A percentile compares a stretch with the other conserved stretches of the same genome.
Evolutionary conservation across 768 basidiomycete species (phyloP).

Genomic region (Jaapia argillacea): DNA sequence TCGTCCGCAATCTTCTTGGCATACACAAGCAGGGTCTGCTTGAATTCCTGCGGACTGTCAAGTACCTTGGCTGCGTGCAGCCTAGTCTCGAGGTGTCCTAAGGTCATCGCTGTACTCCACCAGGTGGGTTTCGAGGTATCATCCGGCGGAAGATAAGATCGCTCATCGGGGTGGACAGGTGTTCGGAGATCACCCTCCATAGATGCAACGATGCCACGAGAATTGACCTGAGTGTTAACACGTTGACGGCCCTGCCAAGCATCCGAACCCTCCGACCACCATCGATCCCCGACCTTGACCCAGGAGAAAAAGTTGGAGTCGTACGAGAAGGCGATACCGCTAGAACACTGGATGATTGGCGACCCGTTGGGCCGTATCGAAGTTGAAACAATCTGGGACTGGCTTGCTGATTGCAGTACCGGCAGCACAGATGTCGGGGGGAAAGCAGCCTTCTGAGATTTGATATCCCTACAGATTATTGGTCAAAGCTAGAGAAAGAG

Average conservation of each 20-base stretch:
- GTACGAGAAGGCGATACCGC: constrained; percentile 74
- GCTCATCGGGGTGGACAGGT: not conserved
- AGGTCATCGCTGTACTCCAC: constrained; percentile 76
- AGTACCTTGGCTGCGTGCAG: constrained; percentile 64
- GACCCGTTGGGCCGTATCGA: constrained; percentile 70
- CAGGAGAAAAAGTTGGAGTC: constrained; percentile 58
- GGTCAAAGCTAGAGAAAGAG: not conserved
- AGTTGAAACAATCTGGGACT: constrained; percentile 52
- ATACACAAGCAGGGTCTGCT: constrained; percentile 62
- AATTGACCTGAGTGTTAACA: constrained; percentile 23
- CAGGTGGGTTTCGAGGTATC: constrained; percentile 53
- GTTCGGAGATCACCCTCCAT: constrained; percentile 25
- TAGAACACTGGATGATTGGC: constrained; percentile 68
- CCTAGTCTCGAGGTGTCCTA: constrained; percentile 83
- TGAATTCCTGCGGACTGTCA: constrained; percentile 82
- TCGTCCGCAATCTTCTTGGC: constrained; percentile 84
- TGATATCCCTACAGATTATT: constrained; percentile 52
- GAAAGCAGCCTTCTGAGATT: constrained; percentile 54
- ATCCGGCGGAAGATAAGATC: constrained; percentile 8
- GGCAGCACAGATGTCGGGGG: constrained; percentile 53
- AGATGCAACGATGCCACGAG: constrained; percentile 43
- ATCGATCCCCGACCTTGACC: constrained; percentile 67
- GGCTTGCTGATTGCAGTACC: constrained; percentile 46
- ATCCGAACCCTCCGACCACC: constrained; percentile 82
- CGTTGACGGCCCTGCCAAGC: constrained; percentile 71